Base-by-base conservation (phyloP, 2,329 filamentous ascomycete genomes). In the Cladophialophora immunda region DNA sequence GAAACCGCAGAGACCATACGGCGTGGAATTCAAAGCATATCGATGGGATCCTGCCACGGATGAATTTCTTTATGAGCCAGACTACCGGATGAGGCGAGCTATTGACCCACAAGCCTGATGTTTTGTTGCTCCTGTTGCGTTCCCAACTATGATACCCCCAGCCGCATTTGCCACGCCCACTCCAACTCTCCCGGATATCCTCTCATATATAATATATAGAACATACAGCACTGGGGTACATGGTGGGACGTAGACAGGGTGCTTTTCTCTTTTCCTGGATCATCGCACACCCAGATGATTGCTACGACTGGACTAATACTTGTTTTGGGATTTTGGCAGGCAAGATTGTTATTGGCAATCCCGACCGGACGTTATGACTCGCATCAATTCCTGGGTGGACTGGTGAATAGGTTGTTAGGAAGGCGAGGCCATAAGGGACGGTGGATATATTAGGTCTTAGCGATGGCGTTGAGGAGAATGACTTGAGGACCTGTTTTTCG, bases 11-110 rank as follows among this genome's bases (percentile, higher is more conserved):
- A 97, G 97, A 84, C 95, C 95, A 0, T 99, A 99, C 73, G 95
- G 95, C 15, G 94, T 97, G 66, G 94, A 97, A 68, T 97, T 98
- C 82, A 94, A 97, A 78, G 94, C 93, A 0, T 99, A 97, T 83
- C 88, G 89, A 68, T 99, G 97, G 81, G 92, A 97, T 76, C 87
- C 92, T 69, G 83, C 85, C 2, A 86, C 82, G 22, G 89, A 90
- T 69, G 93, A 90, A 86, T 99, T 99, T 74, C 89, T 95, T 66
- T 89, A 95, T 76, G 81, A 96, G 54, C 91, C 90, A n/a, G 85
- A 94, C 75, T 98, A 95, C 80, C 89, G 91, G 78, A 86, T 95
- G 32, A 87, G 78, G 65, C 80, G 82, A 71, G 76, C 79, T 34
- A 76, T 69, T 63, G 71, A 75, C 66, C 70, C 69, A 55, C 67